Evolutionary conservation across 441 rosid genomes (phyloP), one percentile per base, ranked within the genome.

Genomic region (Adansonia madagascariensis): DNA sequence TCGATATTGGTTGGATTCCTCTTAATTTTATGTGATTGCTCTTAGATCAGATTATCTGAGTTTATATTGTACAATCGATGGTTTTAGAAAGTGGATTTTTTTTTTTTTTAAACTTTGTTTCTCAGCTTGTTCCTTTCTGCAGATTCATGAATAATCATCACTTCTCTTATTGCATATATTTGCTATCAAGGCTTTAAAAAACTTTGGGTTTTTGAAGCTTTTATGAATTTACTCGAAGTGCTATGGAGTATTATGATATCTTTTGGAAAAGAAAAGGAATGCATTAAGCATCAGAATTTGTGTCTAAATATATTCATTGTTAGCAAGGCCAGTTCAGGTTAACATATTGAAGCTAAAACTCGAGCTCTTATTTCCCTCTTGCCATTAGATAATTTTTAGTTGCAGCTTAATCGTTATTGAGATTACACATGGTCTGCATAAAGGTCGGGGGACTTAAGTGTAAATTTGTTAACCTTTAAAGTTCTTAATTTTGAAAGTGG

Each of bases 21-120:
- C 73, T 52, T 52, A 1, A 3, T 56, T 8, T 71, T 27, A 44
- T 5, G 68, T 71, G 43, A 44, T 5, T 72, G 43, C 4, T 60
- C 63, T 46, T 71, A 20, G 70, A 70, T 75, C 52, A n/a, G 71
- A 56, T 78, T 55, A 44, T n/a, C 24, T 20, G n/a, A 12, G 46
- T 50, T 39, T 9, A 39, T 10, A 1, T 63, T 71, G 56, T 55
- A 47, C 27, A 20, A 15, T 76, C 8, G 59, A 77, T 77, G 66
- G 65, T 24, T 77, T 53, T 68, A 15, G 75, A 12, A 50, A 55
- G 56, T 68, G 75, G 17, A 20, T 77, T 70, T 2, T 74, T 71
- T 27, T 71, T 27, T 14, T 8, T 15, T 4, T 27, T 63, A 6
- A 14, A 31, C 10, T 4, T 31, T 14, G 4, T 14, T 62, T 31